phyloP scores from a whole-genome alignment of 2,329 filamentous ascomycete genomes.

The Pseudomassariella vexata region DNA sequence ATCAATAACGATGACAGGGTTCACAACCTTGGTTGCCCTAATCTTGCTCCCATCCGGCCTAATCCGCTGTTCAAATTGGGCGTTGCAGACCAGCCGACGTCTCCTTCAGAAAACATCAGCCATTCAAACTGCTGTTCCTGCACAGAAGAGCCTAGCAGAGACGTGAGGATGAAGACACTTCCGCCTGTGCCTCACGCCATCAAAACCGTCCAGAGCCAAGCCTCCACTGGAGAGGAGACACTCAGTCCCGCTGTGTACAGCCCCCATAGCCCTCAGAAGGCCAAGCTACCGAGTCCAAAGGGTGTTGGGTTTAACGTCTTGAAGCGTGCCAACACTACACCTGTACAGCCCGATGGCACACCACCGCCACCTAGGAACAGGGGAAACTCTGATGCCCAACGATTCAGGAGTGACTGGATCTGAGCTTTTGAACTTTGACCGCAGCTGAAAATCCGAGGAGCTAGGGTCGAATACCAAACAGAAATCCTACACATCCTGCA shows the following conservation, averaged over 20 bases:
- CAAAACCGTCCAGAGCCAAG: slow-evolving; percentile 25
- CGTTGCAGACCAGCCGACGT: slow-evolving; percentile 15
- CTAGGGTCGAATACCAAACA: too few relatives aligned
- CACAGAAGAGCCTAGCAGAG: slow-evolving; percentile 9
- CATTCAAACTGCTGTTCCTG: slow-evolving; percentile 3
- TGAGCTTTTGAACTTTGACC: too few relatives aligned
- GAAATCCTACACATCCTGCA: not conserved
- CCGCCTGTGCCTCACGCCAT: slow-evolving; percentile 6
- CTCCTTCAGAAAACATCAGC: slow-evolving; percentile 9
- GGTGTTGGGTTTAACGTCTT: slow-evolving; percentile 35
- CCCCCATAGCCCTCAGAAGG: slow-evolving; percentile 31
- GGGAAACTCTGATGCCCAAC: slow-evolving; percentile 15
- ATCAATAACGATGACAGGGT: slow-evolving; percentile 28
- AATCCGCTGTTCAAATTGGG: slow-evolving; percentile 22
- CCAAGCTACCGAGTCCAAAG: slow-evolving; percentile 35
- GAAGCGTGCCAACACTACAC: slow-evolving; percentile 17
- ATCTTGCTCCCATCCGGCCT: slow-evolving; percentile 21
- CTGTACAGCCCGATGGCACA: slow-evolving; percentile 8
- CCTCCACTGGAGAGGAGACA: slow-evolving; percentile 25
- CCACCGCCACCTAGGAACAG: slow-evolving; percentile 10
- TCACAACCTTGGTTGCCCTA: slow-evolving; percentile 30
- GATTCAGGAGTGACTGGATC: slow-evolving; percentile 20
- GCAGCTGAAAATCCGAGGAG: too few relatives aligned
- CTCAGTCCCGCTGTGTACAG: slow-evolving; percentile 50
- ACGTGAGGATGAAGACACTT: slow-evolving; percentile 23